Evolutionary conservation across 495 filamentous ascomycete genomes (phyloP).

Genomic region (Aspergillus taichungensis): DNA sequence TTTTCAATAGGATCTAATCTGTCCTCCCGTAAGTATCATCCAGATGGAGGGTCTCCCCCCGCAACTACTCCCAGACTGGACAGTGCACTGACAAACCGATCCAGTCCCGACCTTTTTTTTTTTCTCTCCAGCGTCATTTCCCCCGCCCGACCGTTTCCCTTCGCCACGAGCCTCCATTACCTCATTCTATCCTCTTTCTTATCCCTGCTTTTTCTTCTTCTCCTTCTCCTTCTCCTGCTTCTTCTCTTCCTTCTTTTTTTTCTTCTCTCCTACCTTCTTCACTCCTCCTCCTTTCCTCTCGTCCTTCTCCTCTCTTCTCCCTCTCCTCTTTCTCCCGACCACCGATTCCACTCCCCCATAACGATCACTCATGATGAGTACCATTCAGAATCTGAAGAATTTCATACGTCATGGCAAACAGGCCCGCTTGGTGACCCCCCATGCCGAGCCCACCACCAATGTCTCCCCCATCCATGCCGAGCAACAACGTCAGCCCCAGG

Average conservation of each 20-base stretch:
- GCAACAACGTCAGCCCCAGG: conserved; percentile 45
- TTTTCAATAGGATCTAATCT: too few relatives aligned
- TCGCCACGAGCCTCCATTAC: conserved; percentile 56
- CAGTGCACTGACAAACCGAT: too few relatives aligned
- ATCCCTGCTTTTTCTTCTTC: conserved; percentile 63
- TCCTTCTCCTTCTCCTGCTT: conserved; percentile 55
- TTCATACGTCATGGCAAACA: conserved; percentile 99
- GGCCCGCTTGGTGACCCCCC: conserved; percentile 60
- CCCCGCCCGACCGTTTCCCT: conserved; percentile 14
- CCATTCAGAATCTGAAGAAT: conserved; percentile 89
- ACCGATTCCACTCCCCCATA: background rate
- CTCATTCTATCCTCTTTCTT: conserved; percentile 60
- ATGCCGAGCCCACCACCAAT: conserved; percentile 59
- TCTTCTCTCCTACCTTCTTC: conserved; percentile 1
- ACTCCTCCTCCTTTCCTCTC: conserved; percentile 1
- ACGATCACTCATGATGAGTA: conserved; percentile 50
- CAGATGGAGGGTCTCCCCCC: too few relatives aligned
- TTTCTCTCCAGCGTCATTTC: background rate
- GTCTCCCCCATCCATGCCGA: conserved; percentile 60
- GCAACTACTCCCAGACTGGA: too few relatives aligned
- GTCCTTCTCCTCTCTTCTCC: background rate
- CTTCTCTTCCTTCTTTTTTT: conserved; percentile 1
- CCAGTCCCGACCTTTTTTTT: too few relatives aligned
- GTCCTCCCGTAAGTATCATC: too few relatives aligned
- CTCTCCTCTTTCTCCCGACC: background rate